Conservation (phyloP, 306 rosid species). For the Cucumis melo region DNA sequence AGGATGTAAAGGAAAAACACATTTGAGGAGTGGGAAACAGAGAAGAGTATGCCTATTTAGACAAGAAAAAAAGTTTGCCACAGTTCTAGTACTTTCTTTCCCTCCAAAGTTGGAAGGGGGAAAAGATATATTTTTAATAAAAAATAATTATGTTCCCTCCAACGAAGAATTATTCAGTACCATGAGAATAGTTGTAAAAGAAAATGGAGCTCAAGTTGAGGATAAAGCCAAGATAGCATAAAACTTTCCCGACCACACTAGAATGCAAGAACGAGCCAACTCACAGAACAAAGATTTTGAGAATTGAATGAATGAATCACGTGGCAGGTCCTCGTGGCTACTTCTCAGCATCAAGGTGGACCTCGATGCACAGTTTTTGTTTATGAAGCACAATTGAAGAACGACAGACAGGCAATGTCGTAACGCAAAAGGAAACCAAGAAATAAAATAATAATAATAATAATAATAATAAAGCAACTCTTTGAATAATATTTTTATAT, state of each 20-base stretch:
- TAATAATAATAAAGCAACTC: background rate
- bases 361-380: background rate
- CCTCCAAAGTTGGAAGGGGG: background rate
- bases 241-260: background rate
- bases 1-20: background rate
- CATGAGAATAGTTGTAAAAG: background rate
- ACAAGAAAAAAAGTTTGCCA: background rate
- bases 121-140: no score
- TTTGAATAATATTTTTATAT: background rate
- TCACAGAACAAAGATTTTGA: background rate
- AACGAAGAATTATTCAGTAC: background rate
- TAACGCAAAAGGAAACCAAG: background rate
- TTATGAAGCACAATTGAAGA: background rate
- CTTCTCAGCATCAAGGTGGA: background rate
- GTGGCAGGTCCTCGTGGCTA: background rate
- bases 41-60: background rate
- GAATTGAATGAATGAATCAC: background rate
- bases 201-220: background rate
- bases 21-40: background rate
- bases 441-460: no score
- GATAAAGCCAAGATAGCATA: background rate
- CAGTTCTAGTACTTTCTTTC: background rate
- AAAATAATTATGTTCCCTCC: no score
- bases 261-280: background rate
- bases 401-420: background rate